Base-by-base conservation (phyloP, 2,329 filamentous ascomycete species). In the Escovopsis sp. region DNA sequence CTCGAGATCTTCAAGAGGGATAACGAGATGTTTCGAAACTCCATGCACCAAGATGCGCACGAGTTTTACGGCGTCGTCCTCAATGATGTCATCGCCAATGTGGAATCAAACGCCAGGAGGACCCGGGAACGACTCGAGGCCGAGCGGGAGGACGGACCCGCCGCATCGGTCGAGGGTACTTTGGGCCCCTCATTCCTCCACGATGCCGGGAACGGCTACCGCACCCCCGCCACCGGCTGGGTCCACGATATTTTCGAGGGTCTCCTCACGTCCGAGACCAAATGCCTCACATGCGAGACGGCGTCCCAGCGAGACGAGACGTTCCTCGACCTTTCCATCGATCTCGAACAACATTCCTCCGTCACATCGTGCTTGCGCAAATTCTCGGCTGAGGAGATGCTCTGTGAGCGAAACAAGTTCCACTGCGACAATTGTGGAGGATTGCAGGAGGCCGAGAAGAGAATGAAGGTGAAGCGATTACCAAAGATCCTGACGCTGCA, bases 321-420 rank as follows among this genome's bases (percentile, higher is more conserved):
- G 0, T 98, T 98, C 56, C 67, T 98, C 39, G 91, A 98, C 61
- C 67, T 98, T 15, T 96, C 91, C 0, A 94, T 98, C 42, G 91
- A 98, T 60, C 67, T 98, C 11, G 87, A 94, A 50, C 81, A 95
- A 55, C 87, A 96, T 58, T 88, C 88, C 1, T 98, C 91, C 0
- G 91, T 98, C 4, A 96, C 91, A 3, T 89, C 91, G 24, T 98
- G 91, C 58, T 64, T 98, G 48, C 76, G 85, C 45, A 94, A 95
- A 54, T 98, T 98, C 55, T 98, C 91, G 0, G 87, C 91, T 37
- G 91, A 96, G 54, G 91, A 98, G 61, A 95, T 96, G 86, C 72
- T 98, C 44, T 96, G 91, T 57, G 91, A 98, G 64, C 76, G 88
- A 46, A 96, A 98, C 67, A 98, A 98, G 58, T 98, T 98, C 51